Conservation (phyloP, 1,284 basidiomycete species). For the Xerocomus minutiporus region DNA sequence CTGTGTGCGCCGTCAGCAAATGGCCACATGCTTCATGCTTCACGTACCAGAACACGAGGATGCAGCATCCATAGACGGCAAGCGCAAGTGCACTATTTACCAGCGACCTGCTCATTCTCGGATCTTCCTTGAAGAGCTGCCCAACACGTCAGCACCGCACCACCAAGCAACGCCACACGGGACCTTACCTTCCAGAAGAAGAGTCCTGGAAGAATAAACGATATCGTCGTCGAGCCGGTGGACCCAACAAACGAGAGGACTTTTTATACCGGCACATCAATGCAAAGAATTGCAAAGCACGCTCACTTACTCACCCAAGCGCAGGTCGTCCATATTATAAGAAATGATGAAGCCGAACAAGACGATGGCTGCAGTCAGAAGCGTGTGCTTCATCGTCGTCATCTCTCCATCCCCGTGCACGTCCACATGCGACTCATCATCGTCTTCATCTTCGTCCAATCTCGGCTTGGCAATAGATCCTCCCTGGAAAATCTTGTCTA, state of each 20-base stretch:
- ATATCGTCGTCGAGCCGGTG: constrained; percentile 95
- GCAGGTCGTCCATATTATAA: constrained; percentile 78
- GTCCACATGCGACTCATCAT: constrained; percentile 34
- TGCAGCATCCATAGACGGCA: constrained; percentile 70
- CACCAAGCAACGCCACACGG: constrained; percentile 7
- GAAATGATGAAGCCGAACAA: constrained; percentile 71
- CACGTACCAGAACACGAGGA: constrained; percentile 86
- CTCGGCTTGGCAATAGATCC: constrained; percentile 33
- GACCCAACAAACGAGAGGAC: constrained; percentile 96
- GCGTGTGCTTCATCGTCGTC: constrained; percentile 65
- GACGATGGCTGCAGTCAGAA: constrained; percentile 74
- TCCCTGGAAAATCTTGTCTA: constrained; percentile 82
- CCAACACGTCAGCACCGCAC: constrained; percentile 17
- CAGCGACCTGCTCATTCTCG: constrained; percentile 51
- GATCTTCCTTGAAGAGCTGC: constrained; percentile 71
- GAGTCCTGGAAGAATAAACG: constrained; percentile 92
- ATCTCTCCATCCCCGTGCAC: constrained; percentile 62
- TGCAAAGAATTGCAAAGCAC: constrained; percentile 8
- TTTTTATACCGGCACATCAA: constrained; percentile 32
- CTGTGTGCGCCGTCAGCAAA: constrained; percentile 35
- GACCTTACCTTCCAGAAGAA: constrained; percentile 72
- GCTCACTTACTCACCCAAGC: constrained; percentile 59
- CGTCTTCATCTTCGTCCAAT: constrained; percentile 42
- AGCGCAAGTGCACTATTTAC: constrained; percentile 65
- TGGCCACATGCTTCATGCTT: constrained; percentile 10